Base-by-base conservation (phyloP, 345 rosid species). In the Murraya paniculata region DNA sequence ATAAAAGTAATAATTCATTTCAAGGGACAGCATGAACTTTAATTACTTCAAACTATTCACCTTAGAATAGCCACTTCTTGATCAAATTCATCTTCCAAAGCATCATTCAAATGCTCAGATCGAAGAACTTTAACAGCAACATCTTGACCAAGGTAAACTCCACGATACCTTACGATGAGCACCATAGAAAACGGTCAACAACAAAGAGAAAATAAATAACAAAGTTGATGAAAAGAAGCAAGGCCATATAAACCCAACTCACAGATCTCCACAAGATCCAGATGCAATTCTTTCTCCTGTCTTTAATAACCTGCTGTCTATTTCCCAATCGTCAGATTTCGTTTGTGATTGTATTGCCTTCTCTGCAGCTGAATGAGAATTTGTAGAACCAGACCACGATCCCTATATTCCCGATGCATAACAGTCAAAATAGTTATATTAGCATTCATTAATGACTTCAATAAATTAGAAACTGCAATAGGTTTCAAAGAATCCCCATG, bases 221-320 rank as follows among this genome's bases (percentile, higher is more conserved):
- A 56, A 79, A 85, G 59, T 25, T 36, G 8, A 74, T 50, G 30
- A 21, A 60, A 70, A 72, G 65, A 16, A 79, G 50, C 70, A 60
- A 76, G 24, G 80, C 57, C 13, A 56, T 58, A 71, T 25, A 77
- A 50, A 38, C 69, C 45, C 39, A 80, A 82, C 92, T 89, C 70
- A 92, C 97, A 92, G 67, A 80, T 92, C 94, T 73, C 94, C 97
- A 84, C 88, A 88, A 73, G 91, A 89, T 62, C 94, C 94, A 82
- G 87, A 86, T 19, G 87, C 91, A 82, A 92, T 89, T 84, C 80
- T 87, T 72, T 88, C 92, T 81, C 90, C 92, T 38, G 81, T 85
- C 81, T 87, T 88, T 77, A 92, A 77, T 66, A 90, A 75, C 80
- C 84, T 81, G 73, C 88, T 81, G 72, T 92, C 90, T 58, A 92